Evolutionary conservation across 2,329 filamentous ascomycete genomes (phyloP).

Genomic region (Cladosporium sp.): DNA sequence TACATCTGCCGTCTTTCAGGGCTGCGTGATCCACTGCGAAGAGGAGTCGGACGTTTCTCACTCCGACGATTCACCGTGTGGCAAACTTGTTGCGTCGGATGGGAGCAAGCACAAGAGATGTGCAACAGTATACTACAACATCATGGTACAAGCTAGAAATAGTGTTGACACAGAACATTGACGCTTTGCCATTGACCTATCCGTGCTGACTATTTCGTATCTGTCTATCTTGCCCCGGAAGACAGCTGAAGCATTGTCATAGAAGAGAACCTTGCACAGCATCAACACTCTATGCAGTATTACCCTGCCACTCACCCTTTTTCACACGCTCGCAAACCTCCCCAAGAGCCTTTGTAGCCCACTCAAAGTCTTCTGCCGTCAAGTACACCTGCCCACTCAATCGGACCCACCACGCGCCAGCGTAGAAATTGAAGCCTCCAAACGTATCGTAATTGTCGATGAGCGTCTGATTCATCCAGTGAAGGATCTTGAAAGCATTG

Average conservation of each 20-base stretch:
- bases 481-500: constrained; percentile 34
- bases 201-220: too few species aligned
- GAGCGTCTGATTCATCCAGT: constrained; percentile 37
- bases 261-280: too few species aligned
- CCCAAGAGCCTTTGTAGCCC: constrained; percentile 57
- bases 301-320: constrained; percentile 37
- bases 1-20: neutral
- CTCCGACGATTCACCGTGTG: constrained; percentile 10
- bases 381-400: constrained; percentile 81
- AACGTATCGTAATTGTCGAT: constrained; percentile 67
- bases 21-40: neutral
- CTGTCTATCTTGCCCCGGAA: too few species aligned
- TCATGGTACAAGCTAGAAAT: too few species aligned
- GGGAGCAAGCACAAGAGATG: too few species aligned
- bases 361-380: constrained; percentile 73
- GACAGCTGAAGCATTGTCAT: too few species aligned
- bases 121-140: too few species aligned
- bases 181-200: too few species aligned
- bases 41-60: constrained; percentile 5
- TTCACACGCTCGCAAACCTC: constrained; percentile 51
- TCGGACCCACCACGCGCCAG: constrained; percentile 62
- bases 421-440: constrained; percentile 60
- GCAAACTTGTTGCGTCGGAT: neutral
- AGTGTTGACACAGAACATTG: too few species aligned
- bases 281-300: neutral